Evolutionary conservation across 257 asterid genomes (phyloP).

Genomic region (Salvia hispanica): DNA sequence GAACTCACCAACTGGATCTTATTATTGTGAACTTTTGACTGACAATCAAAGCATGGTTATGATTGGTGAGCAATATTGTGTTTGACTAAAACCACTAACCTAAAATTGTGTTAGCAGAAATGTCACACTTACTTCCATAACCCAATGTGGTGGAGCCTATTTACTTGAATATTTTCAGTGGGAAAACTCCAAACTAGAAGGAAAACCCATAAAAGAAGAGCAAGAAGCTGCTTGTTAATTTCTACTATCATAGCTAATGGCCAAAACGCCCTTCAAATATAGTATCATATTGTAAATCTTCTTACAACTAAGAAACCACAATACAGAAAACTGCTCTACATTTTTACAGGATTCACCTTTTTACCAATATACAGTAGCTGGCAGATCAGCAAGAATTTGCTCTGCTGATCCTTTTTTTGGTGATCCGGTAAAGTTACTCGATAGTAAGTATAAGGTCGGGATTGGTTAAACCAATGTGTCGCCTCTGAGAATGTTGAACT

Average conservation of each 20-base stretch:
- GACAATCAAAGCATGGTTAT: neutral
- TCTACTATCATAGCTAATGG: constrained; percentile 28
- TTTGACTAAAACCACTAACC: constrained; percentile 28
- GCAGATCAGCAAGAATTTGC: constrained; percentile 30
- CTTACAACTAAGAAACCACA: constrained; percentile 27
- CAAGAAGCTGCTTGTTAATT: constrained; percentile 11
- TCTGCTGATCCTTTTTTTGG: constrained; percentile 15
- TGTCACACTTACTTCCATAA: constrained; percentile 24
- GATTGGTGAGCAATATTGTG: neutral
- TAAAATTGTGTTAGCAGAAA: constrained; percentile 20
- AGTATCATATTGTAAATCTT: constrained; percentile 18
- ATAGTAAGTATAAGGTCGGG: constrained; percentile 6
- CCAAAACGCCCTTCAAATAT: constrained; percentile 25
- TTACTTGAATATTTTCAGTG: neutral
- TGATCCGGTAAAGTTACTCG: constrained; percentile 4
- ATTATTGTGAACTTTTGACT: constrained; percentile 13
- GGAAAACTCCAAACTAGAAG: neutral
- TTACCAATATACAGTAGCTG: constrained; percentile 45
- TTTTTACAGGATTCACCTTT: constrained; percentile 25
- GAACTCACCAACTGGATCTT: neutral
- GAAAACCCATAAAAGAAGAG: neutral
- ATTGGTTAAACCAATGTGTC: constrained; percentile 47
- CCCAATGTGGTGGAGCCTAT: constrained; percentile 7
- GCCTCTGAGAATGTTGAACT: constrained; percentile 63
- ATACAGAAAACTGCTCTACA: constrained; percentile 21